A percentile compares a stretch with the other conserved stretches of the same genome.
phyloP scores from a whole-genome alignment of 2,329 filamentous ascomycete genomes.

The Colletotrichum chrysophilum region DNA sequence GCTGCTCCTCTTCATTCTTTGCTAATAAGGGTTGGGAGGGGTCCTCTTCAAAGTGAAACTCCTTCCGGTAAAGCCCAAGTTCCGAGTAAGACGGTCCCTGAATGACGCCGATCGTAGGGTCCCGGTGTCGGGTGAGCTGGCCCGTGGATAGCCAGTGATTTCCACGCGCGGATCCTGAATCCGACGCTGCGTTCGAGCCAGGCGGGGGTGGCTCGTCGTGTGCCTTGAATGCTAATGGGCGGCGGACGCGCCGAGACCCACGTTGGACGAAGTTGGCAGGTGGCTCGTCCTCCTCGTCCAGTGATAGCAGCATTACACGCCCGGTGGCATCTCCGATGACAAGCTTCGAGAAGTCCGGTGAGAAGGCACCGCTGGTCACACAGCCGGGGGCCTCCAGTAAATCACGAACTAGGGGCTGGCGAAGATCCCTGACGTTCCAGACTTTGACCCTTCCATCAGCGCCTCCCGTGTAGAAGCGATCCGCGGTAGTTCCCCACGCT shows the following conservation, averaged over 20 bases:
- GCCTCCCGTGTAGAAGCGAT: conserved; percentile 67
- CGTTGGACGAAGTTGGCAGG: conserved; percentile 36
- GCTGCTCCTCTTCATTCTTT: conserved; percentile 48
- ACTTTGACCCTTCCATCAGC: conserved; percentile 68
- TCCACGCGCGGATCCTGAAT: conserved; percentile 30
- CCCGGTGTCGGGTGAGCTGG: conserved; percentile 46
- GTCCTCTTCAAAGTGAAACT: conserved; percentile 54
- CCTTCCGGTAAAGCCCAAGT: conserved; percentile 50
- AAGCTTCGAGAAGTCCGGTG: conserved; percentile 58
- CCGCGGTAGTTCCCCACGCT: conserved; percentile 61
- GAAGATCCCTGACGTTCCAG: conserved; percentile 61
- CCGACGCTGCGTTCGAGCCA: conserved; percentile 21
- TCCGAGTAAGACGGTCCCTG: conserved; percentile 58
- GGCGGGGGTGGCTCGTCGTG: conserved; percentile 54
- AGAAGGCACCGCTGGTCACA: conserved; percentile 64
- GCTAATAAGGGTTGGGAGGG: conserved; percentile 48
- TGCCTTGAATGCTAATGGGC: conserved; percentile 52
- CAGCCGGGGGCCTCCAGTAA: conserved; percentile 61
- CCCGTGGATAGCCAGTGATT: conserved; percentile 41
- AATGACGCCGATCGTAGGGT: conserved; percentile 58
- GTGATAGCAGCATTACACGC: conserved; percentile 59
- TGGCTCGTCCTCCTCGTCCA: conserved; percentile 47
- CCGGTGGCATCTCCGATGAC: conserved; percentile 67
- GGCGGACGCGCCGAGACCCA: conserved; percentile 39
- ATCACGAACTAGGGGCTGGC: conserved; percentile 53